Evolutionary conservation across 1,284 basidiomycete species (phyloP), one percentile per base, ranked within the genome.

Genomic region (Sanghuangporus sanghuang): DNA sequence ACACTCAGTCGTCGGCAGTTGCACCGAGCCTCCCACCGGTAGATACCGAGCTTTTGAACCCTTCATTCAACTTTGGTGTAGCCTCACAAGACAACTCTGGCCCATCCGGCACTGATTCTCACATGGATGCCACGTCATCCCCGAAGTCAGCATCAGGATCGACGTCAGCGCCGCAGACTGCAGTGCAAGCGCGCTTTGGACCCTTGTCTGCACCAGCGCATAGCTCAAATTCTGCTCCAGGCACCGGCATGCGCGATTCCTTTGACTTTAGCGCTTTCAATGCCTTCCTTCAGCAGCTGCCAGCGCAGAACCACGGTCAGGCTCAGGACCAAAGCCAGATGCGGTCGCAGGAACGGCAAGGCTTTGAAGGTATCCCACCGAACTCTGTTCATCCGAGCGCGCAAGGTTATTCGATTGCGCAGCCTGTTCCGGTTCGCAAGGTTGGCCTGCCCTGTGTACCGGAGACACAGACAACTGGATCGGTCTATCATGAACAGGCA

Each of bases 41-140:
- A n/a, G 75, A 83, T 66, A 76, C 77, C 1, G 76, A 76, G 54
- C 72, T 85, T 57, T 85, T 85, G 72, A 76, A 85, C 35, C 73
- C 76, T 1, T 71, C 74, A 2, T 85, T 80, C 57, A 73, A 76
- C 64, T 71, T 72, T 21, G 71, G 71, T 52, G 69, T 71, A 52
- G 68, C 69, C 6, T 74, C 36, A n/a, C 7, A 32, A 18, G 56
- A 50, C 6, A n/a, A 12, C 16, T 38, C 53, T 11, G 32, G 16
- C 32, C 8, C 8, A 38, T 54, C 53, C 35, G 46, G 46, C 18
- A 35, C 42, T 27, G 57, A 21, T 23, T 11, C 46, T n/a, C 27
- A 48, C 35, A 16, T 49, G 21, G 57, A 35, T 3, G 32, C 23
- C 16, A 49, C 59, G 40, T n/a, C 48, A 7, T 42, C 59, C 14